phyloP scores from a whole-genome alignment of 78 protist species.

The Thecamonas trahens region DNA sequence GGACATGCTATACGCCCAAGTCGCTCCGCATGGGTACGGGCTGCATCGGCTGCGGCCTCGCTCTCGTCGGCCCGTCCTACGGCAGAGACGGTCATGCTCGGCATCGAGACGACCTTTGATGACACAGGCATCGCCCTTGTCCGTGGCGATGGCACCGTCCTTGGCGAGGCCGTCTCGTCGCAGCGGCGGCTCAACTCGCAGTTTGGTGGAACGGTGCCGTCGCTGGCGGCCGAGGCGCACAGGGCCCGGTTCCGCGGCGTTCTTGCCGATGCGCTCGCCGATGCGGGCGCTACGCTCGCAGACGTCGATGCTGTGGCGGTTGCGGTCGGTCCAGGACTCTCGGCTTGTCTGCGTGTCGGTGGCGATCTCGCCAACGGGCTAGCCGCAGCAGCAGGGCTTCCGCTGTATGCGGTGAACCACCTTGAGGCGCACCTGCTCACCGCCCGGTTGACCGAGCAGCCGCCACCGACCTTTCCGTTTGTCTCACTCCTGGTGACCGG shows the following conservation, averaged over 20 bases:
- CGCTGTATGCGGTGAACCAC: conserved; percentile 55
- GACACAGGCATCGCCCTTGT: conserved; percentile 18
- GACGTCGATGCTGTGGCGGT: conserved; percentile 58
- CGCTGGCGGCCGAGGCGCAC: not conserved
- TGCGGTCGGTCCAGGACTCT: conserved; percentile 64
- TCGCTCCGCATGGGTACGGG: no score
- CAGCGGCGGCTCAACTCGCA: not conserved
- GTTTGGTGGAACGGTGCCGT: conserved; percentile 11
- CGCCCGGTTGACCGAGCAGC: conserved; percentile 3
- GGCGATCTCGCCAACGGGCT: conserved; percentile 13
- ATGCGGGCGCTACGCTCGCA: no score
- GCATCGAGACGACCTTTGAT: conserved; percentile 25
- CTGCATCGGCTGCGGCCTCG: no score
- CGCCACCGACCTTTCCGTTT: conserved; percentile 45
- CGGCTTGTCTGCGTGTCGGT: conserved; percentile 44
- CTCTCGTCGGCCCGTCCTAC: no score
- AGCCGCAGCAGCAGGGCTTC: not conserved
- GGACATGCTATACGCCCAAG: no score
- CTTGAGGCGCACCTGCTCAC: conserved; percentile 56
- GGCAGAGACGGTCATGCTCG: no score
- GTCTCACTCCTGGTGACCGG: conserved; percentile 49
- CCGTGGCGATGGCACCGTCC: not conserved
- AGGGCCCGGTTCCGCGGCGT: not conserved
- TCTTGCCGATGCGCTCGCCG: not conserved
- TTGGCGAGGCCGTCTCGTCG: not conserved